These are phyloP conservation scores for Porpolomopsis calyptriformis DNA, from an alignment of 768 basidiomycete species.

Conservation along the genomic window DNA sequence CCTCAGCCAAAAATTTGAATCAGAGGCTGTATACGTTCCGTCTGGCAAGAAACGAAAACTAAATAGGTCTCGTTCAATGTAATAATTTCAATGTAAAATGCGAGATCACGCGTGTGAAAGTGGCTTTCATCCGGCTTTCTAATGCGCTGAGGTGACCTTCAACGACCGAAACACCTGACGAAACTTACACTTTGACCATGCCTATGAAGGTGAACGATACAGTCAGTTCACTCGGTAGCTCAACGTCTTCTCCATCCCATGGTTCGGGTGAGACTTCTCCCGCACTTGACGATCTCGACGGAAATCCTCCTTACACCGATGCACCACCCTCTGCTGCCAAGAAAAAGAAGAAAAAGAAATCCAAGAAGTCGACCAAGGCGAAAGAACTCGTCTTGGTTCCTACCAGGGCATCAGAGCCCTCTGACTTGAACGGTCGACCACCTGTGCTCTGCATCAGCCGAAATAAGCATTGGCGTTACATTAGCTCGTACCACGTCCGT, in stretches of 20 bases:
- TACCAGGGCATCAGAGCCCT: conserved; percentile 20
- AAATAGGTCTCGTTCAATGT: too few species aligned
- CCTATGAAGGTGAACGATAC: not conserved
- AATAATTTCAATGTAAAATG: too few species aligned
- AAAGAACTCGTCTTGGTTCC: conserved; percentile 29
- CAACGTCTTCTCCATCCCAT: conserved; percentile 2
- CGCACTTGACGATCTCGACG: not conserved
- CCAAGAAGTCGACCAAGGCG: conserved; percentile 42
- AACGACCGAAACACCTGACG: too few species aligned
- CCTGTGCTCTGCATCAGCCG: conserved; percentile 77
- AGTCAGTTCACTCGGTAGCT: not conserved
- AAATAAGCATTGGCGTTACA: conserved; percentile 92
- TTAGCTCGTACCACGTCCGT: conserved; percentile 83
- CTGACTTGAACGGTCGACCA: conserved; percentile 38
- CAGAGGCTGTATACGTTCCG: too few species aligned
- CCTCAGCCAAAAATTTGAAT: too few species aligned
- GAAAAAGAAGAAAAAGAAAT: conserved; percentile 64
- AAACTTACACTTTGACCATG: not conserved
- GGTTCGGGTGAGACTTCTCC: conserved; percentile 7
- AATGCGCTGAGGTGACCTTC: not conserved
- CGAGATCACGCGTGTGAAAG: not conserved
- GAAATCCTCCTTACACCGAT: not conserved
- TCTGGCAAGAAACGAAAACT: too few species aligned
- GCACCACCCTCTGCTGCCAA: conserved; percentile 24
- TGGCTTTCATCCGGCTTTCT: not conserved